These are phyloP conservation scores for Arctostaphylos glauca DNA, from an alignment of 148 eudicot species.

Conservation along the genomic window DNA sequence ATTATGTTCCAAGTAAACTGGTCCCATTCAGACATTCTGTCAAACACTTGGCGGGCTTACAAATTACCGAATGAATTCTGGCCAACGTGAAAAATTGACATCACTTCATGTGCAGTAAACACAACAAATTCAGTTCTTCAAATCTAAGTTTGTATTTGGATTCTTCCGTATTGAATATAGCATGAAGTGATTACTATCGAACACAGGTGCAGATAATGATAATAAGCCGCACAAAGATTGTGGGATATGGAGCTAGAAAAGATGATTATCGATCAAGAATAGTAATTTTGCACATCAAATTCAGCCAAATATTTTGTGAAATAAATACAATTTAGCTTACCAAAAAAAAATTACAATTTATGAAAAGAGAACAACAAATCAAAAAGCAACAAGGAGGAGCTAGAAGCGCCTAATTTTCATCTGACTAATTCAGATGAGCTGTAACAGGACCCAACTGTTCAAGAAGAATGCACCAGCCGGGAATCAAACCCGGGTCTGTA, in stretches of 20 bases:
- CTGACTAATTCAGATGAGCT: background rate
- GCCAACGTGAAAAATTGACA: background rate
- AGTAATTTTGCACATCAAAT: too few species aligned
- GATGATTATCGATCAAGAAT: background rate
- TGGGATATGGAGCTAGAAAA: background rate
- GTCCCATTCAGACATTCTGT: conserved; percentile 63
- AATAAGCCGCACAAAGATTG: background rate
- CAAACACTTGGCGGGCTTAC: conserved; percentile 62
- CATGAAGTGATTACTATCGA: background rate
- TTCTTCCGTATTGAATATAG: background rate
- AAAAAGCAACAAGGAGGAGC: background rate
- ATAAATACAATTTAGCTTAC: too few species aligned
- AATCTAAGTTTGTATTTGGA: conserved; percentile 7
- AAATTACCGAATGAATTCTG: conserved; percentile 3
- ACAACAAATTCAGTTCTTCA: background rate
- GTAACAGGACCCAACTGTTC: background rate
- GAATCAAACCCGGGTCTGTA: conserved; percentile 12
- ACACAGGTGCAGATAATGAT: background rate
- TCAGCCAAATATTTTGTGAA: too few species aligned
- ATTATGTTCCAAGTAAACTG: conserved; percentile 68
- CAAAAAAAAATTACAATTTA: too few species aligned
- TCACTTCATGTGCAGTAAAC: background rate
- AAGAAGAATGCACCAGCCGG: background rate
- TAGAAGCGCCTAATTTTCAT: background rate
- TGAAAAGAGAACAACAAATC: too few species aligned